These are phyloP conservation scores for Pythium plurisporium DNA, from an alignment of 352 stramenopile genomes.

Conservation along the genomic window DNA sequence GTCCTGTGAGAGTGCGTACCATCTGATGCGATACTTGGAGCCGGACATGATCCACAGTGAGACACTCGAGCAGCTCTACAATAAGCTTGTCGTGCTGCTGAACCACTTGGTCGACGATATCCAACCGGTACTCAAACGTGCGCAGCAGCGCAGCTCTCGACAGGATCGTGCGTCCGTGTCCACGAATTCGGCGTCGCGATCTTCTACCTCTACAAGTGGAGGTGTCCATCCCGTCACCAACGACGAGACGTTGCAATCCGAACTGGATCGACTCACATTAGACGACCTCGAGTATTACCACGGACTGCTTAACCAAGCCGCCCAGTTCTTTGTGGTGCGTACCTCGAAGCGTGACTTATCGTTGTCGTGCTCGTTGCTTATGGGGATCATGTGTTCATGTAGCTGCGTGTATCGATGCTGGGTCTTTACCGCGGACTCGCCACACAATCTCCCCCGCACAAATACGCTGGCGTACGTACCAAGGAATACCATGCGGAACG, in stretches of 20 bases:
- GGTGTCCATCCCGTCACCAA: constrained; percentile 9
- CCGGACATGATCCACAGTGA: constrained; percentile 25
- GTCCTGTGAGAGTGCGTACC: constrained; percentile 34
- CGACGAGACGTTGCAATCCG: constrained; percentile 11
- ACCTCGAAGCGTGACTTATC: background rate
- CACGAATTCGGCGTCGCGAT: background rate
- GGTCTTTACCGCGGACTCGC: constrained; percentile 62
- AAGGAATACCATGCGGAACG: no score
- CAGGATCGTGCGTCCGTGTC: background rate
- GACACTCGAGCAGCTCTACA: constrained; percentile 31
- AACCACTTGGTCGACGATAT: constrained; percentile 29
- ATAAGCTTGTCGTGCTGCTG: constrained; percentile 30
- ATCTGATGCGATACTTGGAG: constrained; percentile 32
- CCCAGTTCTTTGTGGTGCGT: constrained; percentile 73
- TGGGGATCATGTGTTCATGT: background rate
- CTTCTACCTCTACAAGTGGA: background rate
- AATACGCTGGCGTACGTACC: constrained; percentile 46
- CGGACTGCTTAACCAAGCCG: constrained; percentile 63
- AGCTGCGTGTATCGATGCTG: constrained; percentile 73
- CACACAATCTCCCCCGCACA: constrained; percentile 38
- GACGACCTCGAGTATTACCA: constrained; percentile 74
- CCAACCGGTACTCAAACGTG: constrained; percentile 17
- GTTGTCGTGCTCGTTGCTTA: background rate
- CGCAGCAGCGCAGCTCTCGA: constrained; percentile 8
- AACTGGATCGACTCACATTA: constrained; percentile 20